phyloP scores from a whole-genome alignment of 192 early-diverging fungal species.

The Ramicandelaber brevisporus region DNA sequence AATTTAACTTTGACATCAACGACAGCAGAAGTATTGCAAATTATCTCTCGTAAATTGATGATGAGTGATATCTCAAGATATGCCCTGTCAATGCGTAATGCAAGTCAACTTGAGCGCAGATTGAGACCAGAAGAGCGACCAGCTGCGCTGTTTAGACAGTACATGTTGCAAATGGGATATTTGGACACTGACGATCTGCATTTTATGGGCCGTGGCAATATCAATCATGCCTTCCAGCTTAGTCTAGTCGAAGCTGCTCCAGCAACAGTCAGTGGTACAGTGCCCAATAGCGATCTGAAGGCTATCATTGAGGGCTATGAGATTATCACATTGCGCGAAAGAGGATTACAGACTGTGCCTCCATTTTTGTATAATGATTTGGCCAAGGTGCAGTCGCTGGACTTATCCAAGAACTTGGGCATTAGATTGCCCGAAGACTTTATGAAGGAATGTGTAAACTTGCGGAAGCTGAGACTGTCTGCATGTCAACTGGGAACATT shows the following conservation, averaged over 20 bases:
- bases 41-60: conserved; percentile 59
- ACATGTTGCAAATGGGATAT: conserved; percentile 60
- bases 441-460: conserved; percentile 37
- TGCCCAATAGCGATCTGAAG: conserved; percentile 13
- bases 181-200: conserved; percentile 47
- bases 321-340: conserved; percentile 39
- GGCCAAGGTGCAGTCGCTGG: conserved; percentile 41
- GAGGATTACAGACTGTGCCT: conserved; percentile 54
- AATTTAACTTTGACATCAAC: conserved; percentile 37
- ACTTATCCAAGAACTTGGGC: conserved; percentile 55
- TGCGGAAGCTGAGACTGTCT: conserved; percentile 39
- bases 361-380: conserved; percentile 48
- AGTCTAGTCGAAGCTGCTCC: conserved; percentile 30
- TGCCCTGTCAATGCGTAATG: conserved; percentile 15
- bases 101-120: conserved; percentile 35
- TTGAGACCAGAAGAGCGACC: conserved; percentile 42
- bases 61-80: conserved; percentile 35
- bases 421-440: conserved; percentile 67
- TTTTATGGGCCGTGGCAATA: conserved; percentile 57
- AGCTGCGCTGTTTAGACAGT: conserved; percentile 37
- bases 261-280: conserved; percentile 15
- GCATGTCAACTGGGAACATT: conserved; percentile 40
- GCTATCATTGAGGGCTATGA: conserved; percentile 20
- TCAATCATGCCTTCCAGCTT: conserved; percentile 63
- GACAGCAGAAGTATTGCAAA: conserved; percentile 42